phyloP scores from a whole-genome alignment of 2,329 filamentous ascomycete species.

The Teratosphaeria nubilosa region DNA sequence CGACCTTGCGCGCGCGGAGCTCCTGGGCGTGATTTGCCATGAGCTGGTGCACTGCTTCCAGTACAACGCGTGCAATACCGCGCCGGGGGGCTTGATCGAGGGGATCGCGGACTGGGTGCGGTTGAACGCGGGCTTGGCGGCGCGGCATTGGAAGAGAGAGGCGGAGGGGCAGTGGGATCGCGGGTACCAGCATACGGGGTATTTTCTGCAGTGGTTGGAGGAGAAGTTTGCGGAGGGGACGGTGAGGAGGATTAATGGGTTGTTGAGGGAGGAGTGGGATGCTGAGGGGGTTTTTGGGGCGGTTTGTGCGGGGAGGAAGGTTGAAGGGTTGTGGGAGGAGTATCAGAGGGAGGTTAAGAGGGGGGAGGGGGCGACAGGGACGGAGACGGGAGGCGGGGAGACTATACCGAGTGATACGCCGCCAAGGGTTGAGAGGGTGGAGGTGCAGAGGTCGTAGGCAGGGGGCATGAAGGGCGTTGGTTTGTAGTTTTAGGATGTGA shows the following conservation, averaged over 20 bases:
- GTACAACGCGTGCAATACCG: conserved; percentile 51
- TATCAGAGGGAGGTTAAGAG: conserved; percentile 46
- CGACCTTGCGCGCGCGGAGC: conserved; percentile 46
- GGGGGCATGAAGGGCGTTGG: neutral
- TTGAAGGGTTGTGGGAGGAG: conserved; percentile 63
- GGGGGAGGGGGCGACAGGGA: neutral
- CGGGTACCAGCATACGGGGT: conserved; percentile 85
- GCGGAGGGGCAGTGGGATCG: conserved; percentile 63
- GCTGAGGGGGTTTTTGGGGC: conserved; percentile 35
- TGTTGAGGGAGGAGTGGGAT: conserved; percentile 55
- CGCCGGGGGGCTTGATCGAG: conserved; percentile 68
- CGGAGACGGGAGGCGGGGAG: conserved; percentile 2
- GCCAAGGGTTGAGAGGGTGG: neutral
- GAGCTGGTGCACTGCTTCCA: conserved; percentile 96
- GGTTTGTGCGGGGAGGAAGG: conserved; percentile 41
- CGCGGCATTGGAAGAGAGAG: conserved; percentile 69
- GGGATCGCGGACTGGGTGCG: conserved; percentile 91
- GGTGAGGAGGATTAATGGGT: conserved; percentile 53
- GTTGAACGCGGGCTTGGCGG: conserved; percentile 58
- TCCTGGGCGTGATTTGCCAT: conserved; percentile 76
- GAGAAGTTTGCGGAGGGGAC: conserved; percentile 43
- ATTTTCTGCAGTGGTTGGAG: conserved; percentile 83
- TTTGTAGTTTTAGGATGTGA: neutral
- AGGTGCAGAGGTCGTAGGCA: neutral
- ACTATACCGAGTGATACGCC: conserved; percentile 9